These are phyloP conservation scores for Aspergillus ellipticus DNA, from an alignment of 495 filamentous ascomycete species.

Conservation along the genomic window DNA sequence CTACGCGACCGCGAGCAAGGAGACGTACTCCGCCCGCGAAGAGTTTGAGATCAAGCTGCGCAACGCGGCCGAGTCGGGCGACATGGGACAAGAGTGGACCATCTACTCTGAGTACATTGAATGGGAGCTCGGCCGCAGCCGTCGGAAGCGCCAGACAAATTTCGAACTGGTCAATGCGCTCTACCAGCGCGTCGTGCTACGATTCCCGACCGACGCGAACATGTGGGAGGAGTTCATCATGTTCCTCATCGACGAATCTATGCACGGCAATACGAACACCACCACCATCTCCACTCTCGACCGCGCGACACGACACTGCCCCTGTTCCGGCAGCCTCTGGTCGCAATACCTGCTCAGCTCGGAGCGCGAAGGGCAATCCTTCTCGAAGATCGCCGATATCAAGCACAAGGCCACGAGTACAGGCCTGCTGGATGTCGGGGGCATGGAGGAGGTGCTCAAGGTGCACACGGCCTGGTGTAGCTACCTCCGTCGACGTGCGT, in stretches of 20 bases:
- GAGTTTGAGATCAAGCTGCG: conserved; percentile 65
- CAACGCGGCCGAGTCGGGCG: conserved; percentile 53
- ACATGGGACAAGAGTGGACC: conserved; percentile 53
- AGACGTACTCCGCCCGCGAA: conserved; percentile 64
- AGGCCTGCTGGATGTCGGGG: conserved; percentile 66
- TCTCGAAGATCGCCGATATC: conserved; percentile 77
- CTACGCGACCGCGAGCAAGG: conserved; percentile 63
- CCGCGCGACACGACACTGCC: conserved; percentile 80
- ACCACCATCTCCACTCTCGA: conserved; percentile 55
- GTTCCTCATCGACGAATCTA: conserved; percentile 55
- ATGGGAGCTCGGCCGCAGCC: conserved; percentile 68
- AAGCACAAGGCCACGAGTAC: conserved; percentile 90
- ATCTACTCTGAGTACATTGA: conserved; percentile 74
- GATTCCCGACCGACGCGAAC: conserved; percentile 63
- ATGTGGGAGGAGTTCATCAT: conserved; percentile 82
- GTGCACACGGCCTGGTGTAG: conserved; percentile 92
- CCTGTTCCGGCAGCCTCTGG: conserved; percentile 90
- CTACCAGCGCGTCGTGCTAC: conserved; percentile 69
- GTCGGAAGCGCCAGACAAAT: conserved; percentile 48
- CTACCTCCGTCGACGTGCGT: conserved; percentile 79
- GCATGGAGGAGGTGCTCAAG: conserved; percentile 80
- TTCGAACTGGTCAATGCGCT: conserved; percentile 67
- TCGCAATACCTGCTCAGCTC: conserved; percentile 79
- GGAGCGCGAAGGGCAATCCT: conserved; percentile 69
- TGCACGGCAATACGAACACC: conserved; percentile 33